Base-by-base conservation (phyloP, 1,139 yeast genomes). In the Suhomyces wounanorum region DNA sequence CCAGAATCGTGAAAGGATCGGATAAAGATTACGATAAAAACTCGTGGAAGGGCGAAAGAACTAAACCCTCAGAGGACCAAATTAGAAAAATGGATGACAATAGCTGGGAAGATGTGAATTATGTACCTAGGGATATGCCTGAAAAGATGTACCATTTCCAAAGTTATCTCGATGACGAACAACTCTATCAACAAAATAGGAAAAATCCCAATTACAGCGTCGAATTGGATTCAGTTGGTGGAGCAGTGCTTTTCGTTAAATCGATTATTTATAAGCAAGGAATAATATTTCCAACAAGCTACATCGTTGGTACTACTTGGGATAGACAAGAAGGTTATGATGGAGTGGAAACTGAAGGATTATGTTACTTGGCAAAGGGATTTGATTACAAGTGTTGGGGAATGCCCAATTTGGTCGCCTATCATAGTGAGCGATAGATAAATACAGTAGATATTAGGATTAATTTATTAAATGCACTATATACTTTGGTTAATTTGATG, bases 291-390 rank as follows among this genome's bases (percentile, higher is more conserved):
- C 81, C 83, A 3, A 73, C 82, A 0, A 70, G 65, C 43, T 74
- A 78, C 53, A 63, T 71, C 2, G 66, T 79, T 14, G 84, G 84
- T 8, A 73, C 78, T 1, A 66, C 78, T 3, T 79, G 83, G 83
- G 70, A 69, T 2, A 64, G 80, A 49, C 47, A 55, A 3, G 82
- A 78, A 56, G 83, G 83, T 2, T 78, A 71, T 55, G 83, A 79
- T 59, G 84, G 83, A 21, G 73, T 79, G 40, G 83, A 78, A 56
- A 77, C 81, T 2, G 83, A 79, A 60, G 83, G 83, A 0, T 47
- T 79, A 13, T 79, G 84, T 55, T 79, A 78, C 55, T 59, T 68
- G 33, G 83, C 83, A 0, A 72, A 69, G 48, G 59, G 70, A 0
- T 59, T 77, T 35, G 82, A 81, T 1, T 79, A 75, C 58, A 58